A percentile compares a stretch with the other conserved stretches of the same genome.
These are phyloP conservation scores for Tylopilus sp. DNA, from an alignment of 1,284 basidiomycete species.

Conservation along the genomic window DNA sequence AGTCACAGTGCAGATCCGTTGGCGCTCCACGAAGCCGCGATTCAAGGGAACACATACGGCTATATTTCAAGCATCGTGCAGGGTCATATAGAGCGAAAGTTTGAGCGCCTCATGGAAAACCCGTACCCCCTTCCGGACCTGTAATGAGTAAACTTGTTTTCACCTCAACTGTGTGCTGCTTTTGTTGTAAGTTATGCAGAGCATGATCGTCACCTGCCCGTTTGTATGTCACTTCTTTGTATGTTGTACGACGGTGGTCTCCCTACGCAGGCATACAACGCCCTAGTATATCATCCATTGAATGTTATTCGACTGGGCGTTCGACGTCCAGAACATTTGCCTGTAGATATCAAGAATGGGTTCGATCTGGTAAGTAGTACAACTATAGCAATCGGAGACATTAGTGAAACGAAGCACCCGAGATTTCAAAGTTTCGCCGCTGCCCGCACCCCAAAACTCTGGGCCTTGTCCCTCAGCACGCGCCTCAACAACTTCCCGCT, in stretches of 20 bases:
- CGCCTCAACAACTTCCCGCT: conserved; percentile 59
- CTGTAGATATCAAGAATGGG: neutral
- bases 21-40: too few relatives aligned
- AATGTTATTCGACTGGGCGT: too few relatives aligned
- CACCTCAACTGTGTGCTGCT: neutral
- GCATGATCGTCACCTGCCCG: neutral
- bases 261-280: too few relatives aligned
- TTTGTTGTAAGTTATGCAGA: neutral
- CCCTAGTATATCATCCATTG: too few relatives aligned
- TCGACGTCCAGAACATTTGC: too few relatives aligned
- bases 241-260: too few relatives aligned
- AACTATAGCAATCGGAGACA: neutral
- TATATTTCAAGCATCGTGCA: conserved; percentile 1
- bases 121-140: conserved; percentile 6
- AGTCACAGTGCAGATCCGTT: too few relatives aligned
- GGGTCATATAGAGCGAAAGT: conserved; percentile 3
- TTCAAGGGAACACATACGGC: too few relatives aligned
- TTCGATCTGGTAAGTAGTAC: neutral
- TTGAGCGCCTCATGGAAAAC: conserved; percentile 4
- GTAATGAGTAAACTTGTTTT: neutral
- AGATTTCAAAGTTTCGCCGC: conserved; percentile 27
- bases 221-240: too few relatives aligned
- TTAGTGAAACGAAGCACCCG: neutral
- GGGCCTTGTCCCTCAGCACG: conserved; percentile 40
- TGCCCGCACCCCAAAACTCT: conserved; percentile 3